phyloP scores from a whole-genome alignment of 495 filamentous ascomycete species.

The Cetradonia linearis region DNA sequence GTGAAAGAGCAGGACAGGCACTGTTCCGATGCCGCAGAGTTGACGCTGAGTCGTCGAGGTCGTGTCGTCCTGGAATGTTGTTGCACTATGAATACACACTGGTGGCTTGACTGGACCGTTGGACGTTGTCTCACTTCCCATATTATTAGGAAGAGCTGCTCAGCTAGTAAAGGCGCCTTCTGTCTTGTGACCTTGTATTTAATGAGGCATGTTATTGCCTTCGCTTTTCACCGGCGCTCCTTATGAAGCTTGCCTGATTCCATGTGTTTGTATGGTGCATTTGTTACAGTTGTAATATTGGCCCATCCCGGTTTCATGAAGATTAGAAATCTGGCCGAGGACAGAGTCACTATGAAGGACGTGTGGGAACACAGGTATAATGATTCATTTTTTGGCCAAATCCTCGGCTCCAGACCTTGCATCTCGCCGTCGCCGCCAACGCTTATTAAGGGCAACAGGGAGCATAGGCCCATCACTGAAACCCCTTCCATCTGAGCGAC shows the following conservation, averaged over 20 bases:
- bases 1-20: neutral
- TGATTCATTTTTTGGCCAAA: no score
- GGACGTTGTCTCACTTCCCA: neutral
- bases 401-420: no score
- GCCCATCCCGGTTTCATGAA: no score
- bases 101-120: neutral
- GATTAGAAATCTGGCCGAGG: no score
- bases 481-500: no score
- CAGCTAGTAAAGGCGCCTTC: neutral
- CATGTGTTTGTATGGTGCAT: neutral
- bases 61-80: neutral
- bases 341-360: no score
- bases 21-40: neutral
- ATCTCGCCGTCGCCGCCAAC: no score
- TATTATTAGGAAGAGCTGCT: neutral
- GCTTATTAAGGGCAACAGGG: no score
- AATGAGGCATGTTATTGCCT: neutral
- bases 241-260: neutral
- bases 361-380: no score
- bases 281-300: no score
- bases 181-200: neutral
- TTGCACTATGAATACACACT: neutral
- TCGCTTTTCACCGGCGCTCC: neutral
- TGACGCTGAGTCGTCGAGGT: neutral
- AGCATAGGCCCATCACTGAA: no score